Evolutionary conservation across 2,329 filamentous ascomycete genomes (phyloP), one percentile per base, ranked within the genome.

Genomic region (Camptophora hylomeconis): DNA sequence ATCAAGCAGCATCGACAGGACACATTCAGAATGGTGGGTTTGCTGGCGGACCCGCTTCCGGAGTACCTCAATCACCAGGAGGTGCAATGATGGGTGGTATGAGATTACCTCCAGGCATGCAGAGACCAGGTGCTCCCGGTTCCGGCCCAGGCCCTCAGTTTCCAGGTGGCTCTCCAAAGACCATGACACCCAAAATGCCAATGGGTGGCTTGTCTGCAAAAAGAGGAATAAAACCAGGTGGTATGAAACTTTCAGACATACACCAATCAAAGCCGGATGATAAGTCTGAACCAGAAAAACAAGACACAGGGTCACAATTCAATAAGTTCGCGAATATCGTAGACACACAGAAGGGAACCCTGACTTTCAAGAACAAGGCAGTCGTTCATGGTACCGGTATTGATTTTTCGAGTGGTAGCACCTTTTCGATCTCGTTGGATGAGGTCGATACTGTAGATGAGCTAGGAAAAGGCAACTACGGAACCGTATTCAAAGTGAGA

Each of bases 401-500:
- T 37, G 79, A 95, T 48, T 98, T 98, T 49, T 77, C 80, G 14
- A 84, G 80, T 33, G 89, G 89, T 2, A 79, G 77, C 30, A 83
- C 75, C 11, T 95, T 98, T 56, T 83, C 69, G 47, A 95, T 98
- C 48, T 95, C 87, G 3, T 65, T 98, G 22, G 87, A 98, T 48
- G 87, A 98, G 53, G 80, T 98, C 5, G 83, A 95, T 45, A 87
- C 82, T 2, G 52, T 95, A 33, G 83, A 87, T 37, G 89, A 98
- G 59, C 62, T 98, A 8, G 89, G 89, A 25, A 98, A 95, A 56
- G 89, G 89, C 21, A 98, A 98, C 52, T 98, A 98, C 47, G 89
- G 89, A 36, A 95, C 87, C 2, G 89, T 98, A 3, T 95, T 92
- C 67, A 94, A 89, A 54, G 89, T 95, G 33, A 74, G 78, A 45